phyloP scores from a whole-genome alignment of 345 rosid species.

The Ceriops zippeliana region DNA sequence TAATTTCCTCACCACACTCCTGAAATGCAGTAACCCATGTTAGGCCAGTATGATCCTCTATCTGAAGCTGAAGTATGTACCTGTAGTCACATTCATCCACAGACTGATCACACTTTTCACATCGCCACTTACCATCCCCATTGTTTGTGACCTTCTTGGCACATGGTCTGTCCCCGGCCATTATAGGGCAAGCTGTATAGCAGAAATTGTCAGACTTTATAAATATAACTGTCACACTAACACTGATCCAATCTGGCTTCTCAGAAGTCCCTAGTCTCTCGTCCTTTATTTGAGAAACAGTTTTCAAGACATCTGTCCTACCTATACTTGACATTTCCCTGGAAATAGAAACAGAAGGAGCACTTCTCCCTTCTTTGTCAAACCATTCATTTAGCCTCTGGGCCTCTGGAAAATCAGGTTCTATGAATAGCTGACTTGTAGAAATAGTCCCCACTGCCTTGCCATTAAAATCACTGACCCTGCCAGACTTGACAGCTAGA shows the following conservation, averaged over 20 bases:
- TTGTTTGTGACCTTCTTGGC: constrained; percentile 83
- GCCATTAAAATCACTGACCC: constrained; percentile 78
- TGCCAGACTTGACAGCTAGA: constrained; percentile 71
- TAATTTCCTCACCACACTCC: constrained; percentile 75
- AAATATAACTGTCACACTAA: constrained; percentile 55
- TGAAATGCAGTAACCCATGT: constrained; percentile 93
- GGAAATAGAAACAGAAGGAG: constrained; percentile 63
- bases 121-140: constrained; percentile 90
- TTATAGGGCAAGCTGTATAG: constrained; percentile 87
- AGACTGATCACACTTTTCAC: constrained; percentile 71
- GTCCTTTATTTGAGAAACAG: constrained; percentile 78
- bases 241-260: constrained; percentile 89
- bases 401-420: constrained; percentile 77
- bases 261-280: constrained; percentile 90
- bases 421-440: constrained; percentile 63
- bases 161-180: constrained; percentile 77
- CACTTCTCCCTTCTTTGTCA: constrained; percentile 60
- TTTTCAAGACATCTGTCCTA: constrained; percentile 56
- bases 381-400: constrained; percentile 67
- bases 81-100: constrained; percentile 80
- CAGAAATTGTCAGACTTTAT: constrained; percentile 79
- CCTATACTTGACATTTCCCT: constrained; percentile 54
- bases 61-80: constrained; percentile 80
- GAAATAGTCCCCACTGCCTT: constrained; percentile 75
- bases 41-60: constrained; percentile 83